Percentiles rank a stretch among this genome's conserved stretches.
These are phyloP conservation scores for Ophiostoma piceae DNA, from an alignment of 2,329 filamentous ascomycete genomes.

Conservation along the genomic window DNA sequence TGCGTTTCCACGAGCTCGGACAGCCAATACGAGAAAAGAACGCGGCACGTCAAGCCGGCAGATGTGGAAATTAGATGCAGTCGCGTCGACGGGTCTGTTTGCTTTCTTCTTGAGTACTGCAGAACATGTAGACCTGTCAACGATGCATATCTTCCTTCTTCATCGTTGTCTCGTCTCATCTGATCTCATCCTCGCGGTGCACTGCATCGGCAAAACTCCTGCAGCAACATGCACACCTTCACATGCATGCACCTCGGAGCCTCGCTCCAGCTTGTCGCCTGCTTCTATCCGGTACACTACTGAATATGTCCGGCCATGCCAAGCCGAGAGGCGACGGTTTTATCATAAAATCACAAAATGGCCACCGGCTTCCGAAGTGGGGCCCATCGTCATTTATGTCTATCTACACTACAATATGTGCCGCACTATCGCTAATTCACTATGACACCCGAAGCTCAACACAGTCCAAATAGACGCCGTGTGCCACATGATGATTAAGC, in stretches of 20 bases:
- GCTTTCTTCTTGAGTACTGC: background rate
- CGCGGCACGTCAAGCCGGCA: background rate
- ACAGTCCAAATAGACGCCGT: background rate
- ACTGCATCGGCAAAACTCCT: background rate
- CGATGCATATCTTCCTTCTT: too few species aligned
- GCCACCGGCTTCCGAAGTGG: background rate
- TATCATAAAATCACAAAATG: background rate
- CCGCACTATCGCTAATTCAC: background rate
- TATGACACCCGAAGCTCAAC: background rate
- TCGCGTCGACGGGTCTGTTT: background rate
- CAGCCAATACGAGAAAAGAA: background rate
- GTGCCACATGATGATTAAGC: background rate
- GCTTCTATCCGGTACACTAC: too few species aligned
- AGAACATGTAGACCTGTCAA: too few species aligned
- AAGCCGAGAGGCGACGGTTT: background rate
- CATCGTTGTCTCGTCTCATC: background rate
- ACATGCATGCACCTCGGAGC: background rate
- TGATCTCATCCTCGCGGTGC: background rate
- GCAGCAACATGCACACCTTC: background rate
- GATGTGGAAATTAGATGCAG: background rate
- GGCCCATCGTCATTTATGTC: background rate
- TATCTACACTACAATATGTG: background rate
- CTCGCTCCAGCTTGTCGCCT: background rate
- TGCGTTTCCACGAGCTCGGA: background rate
- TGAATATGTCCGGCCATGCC: background rate